A percentile compares a stretch with the other conserved stretches of the same genome.
These are phyloP conservation scores for Diaporthe nobilis DNA, from an alignment of 2,329 filamentous ascomycete species.

Conservation along the genomic window DNA sequence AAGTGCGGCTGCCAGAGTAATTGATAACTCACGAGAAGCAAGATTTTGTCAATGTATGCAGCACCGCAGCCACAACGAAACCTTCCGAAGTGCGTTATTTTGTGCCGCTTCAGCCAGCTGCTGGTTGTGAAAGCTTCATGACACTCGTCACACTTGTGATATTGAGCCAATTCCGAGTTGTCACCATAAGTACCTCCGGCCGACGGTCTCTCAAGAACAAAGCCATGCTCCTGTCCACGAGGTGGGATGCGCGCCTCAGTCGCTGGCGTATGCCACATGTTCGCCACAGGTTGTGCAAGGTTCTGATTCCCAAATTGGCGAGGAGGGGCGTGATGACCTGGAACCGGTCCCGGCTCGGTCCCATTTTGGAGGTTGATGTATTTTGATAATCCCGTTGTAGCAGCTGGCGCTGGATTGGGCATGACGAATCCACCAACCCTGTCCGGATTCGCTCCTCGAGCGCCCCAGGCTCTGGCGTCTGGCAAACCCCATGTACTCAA, in stretches of 20 bases:
- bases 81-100: background rate
- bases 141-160: conserved; percentile 11
- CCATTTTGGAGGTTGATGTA: no score
- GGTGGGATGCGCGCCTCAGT: background rate
- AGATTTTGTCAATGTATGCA: background rate
- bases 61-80: conserved; percentile 15
- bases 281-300: background rate
- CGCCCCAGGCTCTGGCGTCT: no score
- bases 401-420: background rate
- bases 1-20: background rate
- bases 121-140: background rate
- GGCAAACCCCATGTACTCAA: background rate
- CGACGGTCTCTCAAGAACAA: background rate
- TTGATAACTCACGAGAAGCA: background rate
- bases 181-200: background rate
- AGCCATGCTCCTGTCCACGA: background rate
- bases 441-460: background rate
- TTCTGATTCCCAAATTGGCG: background rate
- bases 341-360: accelerated
- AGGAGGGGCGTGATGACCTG: no score
- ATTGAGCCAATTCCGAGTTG: background rate
- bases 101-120: conserved; percentile 5
- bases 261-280: background rate
- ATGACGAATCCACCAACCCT: background rate
- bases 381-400: background rate